phyloP scores from a whole-genome alignment of 345 rosid genomes.

The rapeseed (Brassica napus) region Da-Ae NC_063444.1:3735001-3735500 shows the following conservation, averaged over 20 bases:
- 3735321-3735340: not conserved
- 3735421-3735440: not conserved
- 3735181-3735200: not conserved
- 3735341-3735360: not conserved
- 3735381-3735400: not conserved
- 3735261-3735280: not conserved
- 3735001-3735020: not conserved
- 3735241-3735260: not conserved
- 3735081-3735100: not conserved
- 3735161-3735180: not conserved
- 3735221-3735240: not conserved
- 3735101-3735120: not conserved
- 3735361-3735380: constrained; percentile 2
- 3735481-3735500: not conserved
- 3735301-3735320: not conserved
- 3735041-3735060: constrained; percentile 16
- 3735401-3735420: not conserved
- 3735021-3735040: not conserved
- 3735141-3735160: not conserved
- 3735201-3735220: not conserved
- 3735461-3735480: not conserved
- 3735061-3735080: not conserved
- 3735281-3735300: not conserved
- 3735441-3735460: not conserved
- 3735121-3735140: not conserved